A percentile compares a stretch with the other conserved stretches of the same genome.
Conservation (phyloP, 2,329 filamentous ascomycete genomes). For the Aspergillus sp. region DNA sequence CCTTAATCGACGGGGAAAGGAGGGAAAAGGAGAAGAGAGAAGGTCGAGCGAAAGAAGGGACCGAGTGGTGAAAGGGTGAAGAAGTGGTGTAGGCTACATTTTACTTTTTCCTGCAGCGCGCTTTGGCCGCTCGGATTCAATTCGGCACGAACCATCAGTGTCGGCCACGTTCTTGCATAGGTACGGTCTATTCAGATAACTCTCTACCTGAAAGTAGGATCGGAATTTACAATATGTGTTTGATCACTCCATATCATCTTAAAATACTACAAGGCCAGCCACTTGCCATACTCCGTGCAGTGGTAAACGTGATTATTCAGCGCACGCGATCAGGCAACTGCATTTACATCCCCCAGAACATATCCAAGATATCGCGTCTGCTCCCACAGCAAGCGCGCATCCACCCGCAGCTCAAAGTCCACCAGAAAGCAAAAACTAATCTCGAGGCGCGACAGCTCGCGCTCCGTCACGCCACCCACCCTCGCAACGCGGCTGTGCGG, state of each 20-base stretch:
- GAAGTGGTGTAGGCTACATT: not conserved
- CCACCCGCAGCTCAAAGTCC: constrained; percentile 76
- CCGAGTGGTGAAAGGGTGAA: not conserved
- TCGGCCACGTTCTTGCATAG: not conserved
- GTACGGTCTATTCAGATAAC: not conserved
- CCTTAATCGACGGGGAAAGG: not conserved
- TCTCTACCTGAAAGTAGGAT: no score
- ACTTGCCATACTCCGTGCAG: no score
- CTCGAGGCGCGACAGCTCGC: constrained; percentile 79
- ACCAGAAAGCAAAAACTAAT: constrained; percentile 84
- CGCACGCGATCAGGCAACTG: constrained; percentile 9
- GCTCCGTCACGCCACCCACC: constrained; percentile 82
- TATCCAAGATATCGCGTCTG: constrained; percentile 46
- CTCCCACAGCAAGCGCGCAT: constrained; percentile 53
- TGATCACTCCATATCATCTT: no score
- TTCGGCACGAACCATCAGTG: not conserved
- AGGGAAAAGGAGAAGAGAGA: constrained; percentile 1
- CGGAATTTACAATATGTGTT: no score
- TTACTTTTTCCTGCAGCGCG: constrained; percentile 2
- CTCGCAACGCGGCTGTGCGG: constrained; percentile 79
- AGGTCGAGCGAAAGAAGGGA: not conserved
- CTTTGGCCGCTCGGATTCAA: not conserved
- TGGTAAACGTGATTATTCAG: constrained; percentile 6
- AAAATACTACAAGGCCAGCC: no score
- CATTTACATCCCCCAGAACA: constrained; percentile 4